A percentile compares a stretch with the other conserved stretches of the same genome.
These are phyloP conservation scores for Macadamia integrifolia DNA, from an alignment of 164 flowering plant species.

Conservation along the genomic window DNA sequence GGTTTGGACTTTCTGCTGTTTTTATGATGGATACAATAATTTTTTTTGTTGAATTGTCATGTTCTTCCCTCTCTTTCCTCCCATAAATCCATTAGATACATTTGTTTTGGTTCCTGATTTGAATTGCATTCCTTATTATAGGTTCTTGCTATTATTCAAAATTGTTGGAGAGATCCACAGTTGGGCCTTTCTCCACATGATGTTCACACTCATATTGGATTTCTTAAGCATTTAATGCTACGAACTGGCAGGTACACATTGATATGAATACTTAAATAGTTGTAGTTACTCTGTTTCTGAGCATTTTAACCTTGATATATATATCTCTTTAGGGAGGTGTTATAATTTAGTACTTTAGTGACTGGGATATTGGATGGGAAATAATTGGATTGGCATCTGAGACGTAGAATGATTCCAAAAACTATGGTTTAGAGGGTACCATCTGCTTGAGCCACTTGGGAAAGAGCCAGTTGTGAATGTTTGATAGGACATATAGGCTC, in stretches of 20 bases:
- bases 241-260: conserved; percentile 77
- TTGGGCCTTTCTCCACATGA: conserved; percentile 74
- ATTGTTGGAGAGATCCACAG: conserved; percentile 69
- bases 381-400: too few relatives aligned
- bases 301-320: too few relatives aligned
- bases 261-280: conserved; percentile 6
- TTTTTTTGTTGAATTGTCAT: background rate
- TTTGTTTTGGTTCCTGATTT: background rate
- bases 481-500: too few relatives aligned
- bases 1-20: too few relatives aligned
- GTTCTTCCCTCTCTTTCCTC: background rate
- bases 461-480: too few relatives aligned
- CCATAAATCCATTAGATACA: background rate
- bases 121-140: conserved; percentile 26
- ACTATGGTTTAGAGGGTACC: too few relatives aligned
- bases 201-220: conserved; percentile 74
- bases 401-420: too few relatives aligned
- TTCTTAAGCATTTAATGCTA: conserved; percentile 86
- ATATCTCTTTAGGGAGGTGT: too few relatives aligned
- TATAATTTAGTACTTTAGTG: too few relatives aligned
- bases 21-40: background rate
- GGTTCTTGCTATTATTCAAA: conserved; percentile 83
- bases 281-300: background rate
- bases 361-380: too few relatives aligned
- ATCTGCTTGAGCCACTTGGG: too few relatives aligned